A percentile compares a stretch with the other conserved stretches of the same genome.
These are phyloP conservation scores for Babesia bovis DNA, from an alignment of 169 alveolate species.

Conservation along the genomic window DNA sequence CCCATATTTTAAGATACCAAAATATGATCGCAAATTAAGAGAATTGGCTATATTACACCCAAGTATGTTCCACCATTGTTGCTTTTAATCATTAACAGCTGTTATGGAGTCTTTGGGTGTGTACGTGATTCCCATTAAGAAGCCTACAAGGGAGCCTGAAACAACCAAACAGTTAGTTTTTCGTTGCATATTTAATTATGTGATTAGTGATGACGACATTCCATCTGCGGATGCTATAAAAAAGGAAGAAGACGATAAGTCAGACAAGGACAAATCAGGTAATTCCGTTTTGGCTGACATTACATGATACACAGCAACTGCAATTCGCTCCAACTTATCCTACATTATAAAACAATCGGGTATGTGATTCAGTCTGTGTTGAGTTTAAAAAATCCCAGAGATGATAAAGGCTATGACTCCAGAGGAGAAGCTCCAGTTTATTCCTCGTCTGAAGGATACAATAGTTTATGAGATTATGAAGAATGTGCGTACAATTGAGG, in stretches of 20 bases:
- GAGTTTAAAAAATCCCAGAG: conserved; percentile 15
- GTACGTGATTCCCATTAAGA: conserved; percentile 56
- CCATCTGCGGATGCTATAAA: background rate
- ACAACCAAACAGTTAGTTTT: no score
- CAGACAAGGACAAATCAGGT: background rate
- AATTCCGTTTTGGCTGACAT: background rate
- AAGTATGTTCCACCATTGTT: background rate
- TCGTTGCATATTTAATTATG: background rate
- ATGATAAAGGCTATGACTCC: conserved; percentile 68
- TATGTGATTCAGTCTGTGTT: background rate
- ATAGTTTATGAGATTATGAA: conserved; percentile 58
- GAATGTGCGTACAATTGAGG: conserved; percentile 36
- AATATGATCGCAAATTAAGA: conserved; percentile 52
- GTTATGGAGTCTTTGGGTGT: conserved; percentile 65
- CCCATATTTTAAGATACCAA: conserved; percentile 62
- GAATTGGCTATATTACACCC: conserved; percentile 62
- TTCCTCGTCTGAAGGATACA: conserved; percentile 66
- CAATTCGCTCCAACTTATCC: conserved; percentile 16
- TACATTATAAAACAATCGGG: conserved; percentile 56
- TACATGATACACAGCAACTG: background rate
- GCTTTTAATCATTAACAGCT: background rate
- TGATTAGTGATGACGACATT: background rate
- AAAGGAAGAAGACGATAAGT: background rate
- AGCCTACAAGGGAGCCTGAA: background rate
- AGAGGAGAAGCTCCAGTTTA: conserved; percentile 65